A percentile compares a stretch with the other conserved stretches of the same genome.
These are phyloP conservation scores for Kazachstania martiniae DNA, from an alignment of 805 yeast genomes.

Conservation along the genomic window DNA sequence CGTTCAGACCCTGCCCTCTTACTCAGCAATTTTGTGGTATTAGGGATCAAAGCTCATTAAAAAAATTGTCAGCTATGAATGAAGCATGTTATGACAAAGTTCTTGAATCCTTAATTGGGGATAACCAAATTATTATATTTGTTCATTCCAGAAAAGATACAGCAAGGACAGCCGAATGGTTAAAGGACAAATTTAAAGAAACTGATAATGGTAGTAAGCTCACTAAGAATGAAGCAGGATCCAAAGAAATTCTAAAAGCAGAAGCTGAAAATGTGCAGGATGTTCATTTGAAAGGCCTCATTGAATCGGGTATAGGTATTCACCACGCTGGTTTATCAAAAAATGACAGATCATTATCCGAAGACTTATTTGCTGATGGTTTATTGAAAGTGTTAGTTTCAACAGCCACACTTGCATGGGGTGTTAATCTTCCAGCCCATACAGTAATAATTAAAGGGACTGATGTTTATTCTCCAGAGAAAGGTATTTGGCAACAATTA, in stretches of 20 bases:
- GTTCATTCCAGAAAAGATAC: slow-evolving; percentile 95
- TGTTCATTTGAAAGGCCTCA: slow-evolving; percentile 43
- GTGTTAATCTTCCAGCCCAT: slow-evolving; percentile 91
- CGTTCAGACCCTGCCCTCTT: slow-evolving; percentile 86
- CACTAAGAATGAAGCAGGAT: slow-evolving; percentile 40
- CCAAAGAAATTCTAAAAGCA: slow-evolving; percentile 47
- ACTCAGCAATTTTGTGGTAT: slow-evolving; percentile 83
- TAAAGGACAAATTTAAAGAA: slow-evolving; percentile 51
- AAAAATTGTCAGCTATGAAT: slow-evolving; percentile 72
- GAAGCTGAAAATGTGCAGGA: slow-evolving; percentile 52
- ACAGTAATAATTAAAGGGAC: slow-evolving; percentile 92
- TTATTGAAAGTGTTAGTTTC: slow-evolving; percentile 74
- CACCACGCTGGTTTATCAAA: slow-evolving; percentile 86
- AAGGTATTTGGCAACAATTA: slow-evolving; percentile 81
- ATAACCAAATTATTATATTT: slow-evolving; percentile 76
- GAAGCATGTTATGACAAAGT: slow-evolving; percentile 83
- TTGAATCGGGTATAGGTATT: slow-evolving; percentile 70
- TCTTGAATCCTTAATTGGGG: slow-evolving; percentile 46
- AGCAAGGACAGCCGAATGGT: slow-evolving; percentile 65
- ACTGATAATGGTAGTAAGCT: slow-evolving; percentile 38
- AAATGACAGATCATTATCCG: slow-evolving; percentile 65
- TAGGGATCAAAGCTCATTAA: slow-evolving; percentile 71
- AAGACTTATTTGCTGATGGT: slow-evolving; percentile 83
- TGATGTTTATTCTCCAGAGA: slow-evolving; percentile 83
- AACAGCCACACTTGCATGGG: slow-evolving; percentile 95